Evolutionary conservation across 306 rosid species (phyloP), one percentile per base, ranked within the genome.

Genomic region (Vigna mungo): DNA sequence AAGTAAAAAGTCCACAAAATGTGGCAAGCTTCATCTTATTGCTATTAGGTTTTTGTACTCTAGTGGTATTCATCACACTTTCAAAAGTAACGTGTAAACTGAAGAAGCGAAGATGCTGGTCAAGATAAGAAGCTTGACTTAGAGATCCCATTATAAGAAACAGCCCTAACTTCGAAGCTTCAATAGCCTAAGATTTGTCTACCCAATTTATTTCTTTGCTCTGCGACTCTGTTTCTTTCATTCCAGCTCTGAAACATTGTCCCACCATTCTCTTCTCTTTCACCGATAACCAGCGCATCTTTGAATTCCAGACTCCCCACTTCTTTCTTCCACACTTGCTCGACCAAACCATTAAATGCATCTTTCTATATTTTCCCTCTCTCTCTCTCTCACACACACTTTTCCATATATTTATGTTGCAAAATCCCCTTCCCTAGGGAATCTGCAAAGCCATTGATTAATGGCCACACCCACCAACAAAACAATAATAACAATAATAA

Each of bases 371-470:
- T 0, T 34, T 17, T 39, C 62, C 56, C 56, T 25, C 59, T 67
- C 72, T 25, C 59, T 67, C 72, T 0, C 61, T 18, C 60, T 4
- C 63, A 25, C 14, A 61, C 68, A 61, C 68, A 27, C 66, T 76
- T 48, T 75, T 74, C 36, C 85, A 43, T 75, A 72, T 82, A 68
- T 80, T 43, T 71, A 82, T 79, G 77, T 80, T 68, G 79, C 75
- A 80, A 67, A 77, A 85, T 77, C 83, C 82, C 90, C 83, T 74
- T 74, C 86, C 92, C 87, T 89, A 71, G 97, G 96, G 94, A 92
- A 92, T 89, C 89, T 82, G 91, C 90, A 86, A 86, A 70, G 90
- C 93, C 94, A 90, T 86, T 85, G 84, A 88, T 85, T 89, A 85
- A 85, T 85, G 86, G 87, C 94, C 30, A 78, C 85, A 73, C 85